Conservation (phyloP, 805 yeast species). For the Candida nitratophila region DNA sequence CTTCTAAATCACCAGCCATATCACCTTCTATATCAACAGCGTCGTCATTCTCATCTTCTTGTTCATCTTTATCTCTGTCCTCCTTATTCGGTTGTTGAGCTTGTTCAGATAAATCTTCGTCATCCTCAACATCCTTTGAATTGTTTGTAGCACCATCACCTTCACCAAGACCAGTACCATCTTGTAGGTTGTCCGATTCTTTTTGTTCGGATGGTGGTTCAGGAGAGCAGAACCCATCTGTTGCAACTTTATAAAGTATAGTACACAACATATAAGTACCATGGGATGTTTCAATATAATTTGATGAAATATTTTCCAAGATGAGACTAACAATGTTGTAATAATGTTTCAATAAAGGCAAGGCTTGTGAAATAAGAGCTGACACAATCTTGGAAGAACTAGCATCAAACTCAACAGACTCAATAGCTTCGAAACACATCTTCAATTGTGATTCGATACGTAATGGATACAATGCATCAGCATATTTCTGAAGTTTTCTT, state of each 20-base stretch:
- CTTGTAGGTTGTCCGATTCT: conserved; percentile 55
- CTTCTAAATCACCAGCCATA: conserved; percentile 91
- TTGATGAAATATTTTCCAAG: conserved; percentile 33
- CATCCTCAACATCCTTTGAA: conserved; percentile 83
- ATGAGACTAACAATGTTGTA: conserved; percentile 38
- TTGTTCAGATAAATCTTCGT: conserved; percentile 76
- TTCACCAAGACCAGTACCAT: conserved; percentile 92
- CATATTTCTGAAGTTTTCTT: conserved; percentile 31
- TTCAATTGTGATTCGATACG: conserved; percentile 10
- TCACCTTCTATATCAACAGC: conserved; percentile 96
- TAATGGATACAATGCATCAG: conserved; percentile 28
- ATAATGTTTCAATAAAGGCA: conserved; percentile 63
- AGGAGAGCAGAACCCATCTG: conserved; percentile 90
- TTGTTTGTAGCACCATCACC: conserved; percentile 71
- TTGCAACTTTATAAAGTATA: conserved; percentile 53
- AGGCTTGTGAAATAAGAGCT: conserved; percentile 46
- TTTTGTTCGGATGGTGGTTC: conserved; percentile 64
- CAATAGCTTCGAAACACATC: conserved; percentile 26
- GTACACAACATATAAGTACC: conserved; percentile 55
- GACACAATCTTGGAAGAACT: conserved; percentile 31
- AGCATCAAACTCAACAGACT: conserved; percentile 29
- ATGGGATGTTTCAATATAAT: conserved; percentile 49
- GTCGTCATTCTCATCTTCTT: conserved; percentile 66
- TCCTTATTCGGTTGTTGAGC: conserved; percentile 70
- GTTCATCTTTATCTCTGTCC: conserved; percentile 55